Percentiles rank a stretch among this genome's conserved stretches.
Evolutionary conservation across 352 stramenopile genomes (phyloP).

Genomic region (Phytopythium aichiense): DNA sequence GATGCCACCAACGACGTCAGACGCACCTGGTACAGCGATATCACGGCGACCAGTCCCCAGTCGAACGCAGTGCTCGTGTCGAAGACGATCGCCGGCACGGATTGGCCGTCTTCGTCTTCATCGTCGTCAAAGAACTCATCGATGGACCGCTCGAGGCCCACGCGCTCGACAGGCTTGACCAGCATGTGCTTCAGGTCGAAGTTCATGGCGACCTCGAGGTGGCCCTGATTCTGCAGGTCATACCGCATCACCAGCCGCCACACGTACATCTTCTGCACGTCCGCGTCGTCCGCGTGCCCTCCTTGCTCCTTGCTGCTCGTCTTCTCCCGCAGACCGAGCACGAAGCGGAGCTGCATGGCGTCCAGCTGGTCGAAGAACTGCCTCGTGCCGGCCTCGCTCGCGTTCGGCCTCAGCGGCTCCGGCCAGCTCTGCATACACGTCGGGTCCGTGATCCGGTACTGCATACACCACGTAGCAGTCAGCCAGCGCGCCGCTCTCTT

Average conservation of each 20-base stretch:
- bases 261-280: constrained; percentile 29
- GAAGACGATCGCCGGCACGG: constrained; percentile 45
- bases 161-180: constrained; percentile 10
- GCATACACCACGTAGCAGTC: not conserved
- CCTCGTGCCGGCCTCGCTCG: constrained; percentile 30
- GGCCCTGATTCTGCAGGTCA: constrained; percentile 62
- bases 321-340: constrained; percentile 45
- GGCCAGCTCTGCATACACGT: constrained; percentile 47
- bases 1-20: not conserved
- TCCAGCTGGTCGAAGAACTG: constrained; percentile 65
- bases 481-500: not conserved
- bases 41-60: constrained; percentile 34
- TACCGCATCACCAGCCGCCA: constrained; percentile 68
- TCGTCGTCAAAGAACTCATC: constrained; percentile 8
- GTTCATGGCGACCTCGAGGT: constrained; percentile 62
- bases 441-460: constrained; percentile 41
- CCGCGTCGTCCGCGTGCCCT: not conserved
- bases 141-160: not conserved
- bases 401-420: constrained; percentile 27
- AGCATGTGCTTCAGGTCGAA: constrained; percentile 34
- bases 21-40: constrained; percentile 47
- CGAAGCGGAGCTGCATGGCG: constrained; percentile 53
- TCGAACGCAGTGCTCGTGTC: constrained; percentile 39
- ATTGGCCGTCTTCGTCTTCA: constrained; percentile 4
- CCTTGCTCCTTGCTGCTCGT: not conserved